Evolutionary conservation across 2,329 filamentous ascomycete genomes (phyloP).

Genomic region (Blastomyces silverae): DNA sequence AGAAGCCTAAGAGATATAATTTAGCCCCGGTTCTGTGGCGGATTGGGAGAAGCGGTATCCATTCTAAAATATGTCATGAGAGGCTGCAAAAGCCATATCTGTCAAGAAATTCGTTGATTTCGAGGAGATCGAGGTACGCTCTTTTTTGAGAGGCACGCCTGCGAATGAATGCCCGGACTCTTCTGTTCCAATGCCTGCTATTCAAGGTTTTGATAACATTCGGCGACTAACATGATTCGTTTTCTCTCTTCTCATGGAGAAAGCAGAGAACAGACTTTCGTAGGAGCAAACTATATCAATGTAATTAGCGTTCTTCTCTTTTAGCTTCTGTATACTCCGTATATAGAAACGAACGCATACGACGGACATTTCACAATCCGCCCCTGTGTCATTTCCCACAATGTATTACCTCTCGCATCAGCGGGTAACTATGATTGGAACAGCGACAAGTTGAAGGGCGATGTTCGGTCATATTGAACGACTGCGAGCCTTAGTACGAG

Average conservation of each 20-base stretch:
- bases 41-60: slow-evolving; percentile 49
- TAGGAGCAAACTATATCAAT: background rate
- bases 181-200: background rate
- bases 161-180: too few relatives aligned
- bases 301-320: background rate
- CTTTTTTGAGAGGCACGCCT: background rate
- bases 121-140: background rate
- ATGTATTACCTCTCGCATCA: background rate
- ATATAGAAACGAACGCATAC: background rate
- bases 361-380: background rate
- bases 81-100: background rate
- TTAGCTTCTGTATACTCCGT: background rate
- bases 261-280: background rate
- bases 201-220: background rate
- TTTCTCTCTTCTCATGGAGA: background rate
- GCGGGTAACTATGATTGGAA: background rate
- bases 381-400: background rate
- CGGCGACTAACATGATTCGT: background rate
- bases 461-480: background rate
- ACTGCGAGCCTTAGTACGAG: background rate
- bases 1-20: slow-evolving; percentile 51
- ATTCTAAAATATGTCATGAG: slow-evolving; percentile 45
- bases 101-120: background rate
- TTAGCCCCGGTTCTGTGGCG: slow-evolving; percentile 43
- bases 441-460: background rate